phyloP scores from a whole-genome alignment of 2,329 filamentous ascomycete genomes.

The Colletotrichum sp. region DNA sequence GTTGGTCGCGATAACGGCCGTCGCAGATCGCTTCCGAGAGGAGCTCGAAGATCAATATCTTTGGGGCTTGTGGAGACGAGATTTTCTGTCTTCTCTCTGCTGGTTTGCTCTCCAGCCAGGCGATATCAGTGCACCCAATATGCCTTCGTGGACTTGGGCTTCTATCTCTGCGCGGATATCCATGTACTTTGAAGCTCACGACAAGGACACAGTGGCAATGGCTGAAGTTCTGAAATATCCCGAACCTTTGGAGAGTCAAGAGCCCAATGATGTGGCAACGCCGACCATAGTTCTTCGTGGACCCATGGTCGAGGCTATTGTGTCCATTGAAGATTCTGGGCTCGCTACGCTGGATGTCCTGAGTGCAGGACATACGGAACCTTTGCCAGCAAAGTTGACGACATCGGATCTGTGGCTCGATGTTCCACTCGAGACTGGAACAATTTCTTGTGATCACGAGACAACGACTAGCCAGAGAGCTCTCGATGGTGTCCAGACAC shows the following conservation, averaged over 20 bases:
- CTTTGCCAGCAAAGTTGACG: background rate
- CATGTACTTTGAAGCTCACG: background rate
- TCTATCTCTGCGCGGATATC: background rate
- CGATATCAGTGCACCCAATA: background rate
- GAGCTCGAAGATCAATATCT: background rate
- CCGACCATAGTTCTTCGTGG: background rate
- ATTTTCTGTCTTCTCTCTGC: background rate
- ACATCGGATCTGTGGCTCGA: background rate
- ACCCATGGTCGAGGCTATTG: background rate
- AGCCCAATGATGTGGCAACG: background rate
- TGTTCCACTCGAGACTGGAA: background rate
- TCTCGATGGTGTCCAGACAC: background rate
- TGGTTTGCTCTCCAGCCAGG: background rate
- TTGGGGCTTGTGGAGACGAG: background rate
- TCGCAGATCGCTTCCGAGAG: background rate
- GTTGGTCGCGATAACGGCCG: background rate
- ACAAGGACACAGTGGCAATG: background rate
- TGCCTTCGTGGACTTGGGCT: background rate
- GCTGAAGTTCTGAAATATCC: background rate
- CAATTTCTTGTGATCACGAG: background rate
- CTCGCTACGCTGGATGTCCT: background rate
- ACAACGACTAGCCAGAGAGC: background rate
- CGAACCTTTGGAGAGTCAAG: background rate
- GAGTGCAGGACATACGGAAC: background rate
- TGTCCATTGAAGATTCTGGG: background rate